A percentile compares a stretch with the other conserved stretches of the same genome.
These are phyloP conservation scores for Sherardia arvensis DNA, from an alignment of 257 asterid species.

Conservation along the genomic window DNA sequence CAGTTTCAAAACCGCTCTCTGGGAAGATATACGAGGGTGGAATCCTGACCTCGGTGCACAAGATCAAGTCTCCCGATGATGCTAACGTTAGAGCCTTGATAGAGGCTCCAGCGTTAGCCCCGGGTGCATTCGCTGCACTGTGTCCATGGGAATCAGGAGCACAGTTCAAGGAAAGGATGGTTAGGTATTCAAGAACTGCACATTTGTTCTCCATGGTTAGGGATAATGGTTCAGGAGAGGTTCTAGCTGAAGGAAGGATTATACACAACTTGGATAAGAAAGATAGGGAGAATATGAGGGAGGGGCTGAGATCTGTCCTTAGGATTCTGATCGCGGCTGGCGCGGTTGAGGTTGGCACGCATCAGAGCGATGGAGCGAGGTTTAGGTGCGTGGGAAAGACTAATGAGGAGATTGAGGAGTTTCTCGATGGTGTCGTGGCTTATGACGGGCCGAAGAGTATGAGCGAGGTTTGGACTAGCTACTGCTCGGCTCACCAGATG, in stretches of 20 bases:
- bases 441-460: slow-evolving; percentile 50
- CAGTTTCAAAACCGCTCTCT: slow-evolving; percentile 16
- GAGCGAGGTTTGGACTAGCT: slow-evolving; percentile 49
- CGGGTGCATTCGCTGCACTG: slow-evolving; percentile 56
- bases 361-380: slow-evolving; percentile 59
- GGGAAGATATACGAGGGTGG: slow-evolving; percentile 73
- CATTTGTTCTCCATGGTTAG: slow-evolving; percentile 57
- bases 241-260: slow-evolving; percentile 40
- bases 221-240: slow-evolving; percentile 50
- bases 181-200: slow-evolving; percentile 56
- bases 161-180: slow-evolving; percentile 29
- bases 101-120: slow-evolving; percentile 53
- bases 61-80: slow-evolving; percentile 26
- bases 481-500: slow-evolving; percentile 84
- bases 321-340: slow-evolving; percentile 71
- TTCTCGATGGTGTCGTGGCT: slow-evolving; percentile 45
- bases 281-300: slow-evolving; percentile 51
- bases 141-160: slow-evolving; percentile 60
- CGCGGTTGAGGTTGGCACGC: slow-evolving; percentile 79
- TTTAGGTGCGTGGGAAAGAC: slow-evolving; percentile 36
- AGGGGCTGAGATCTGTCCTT: slow-evolving; percentile 38
- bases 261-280: slow-evolving; percentile 19
- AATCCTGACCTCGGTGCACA: slow-evolving; percentile 65
- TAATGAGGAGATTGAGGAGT: slow-evolving; percentile 39
- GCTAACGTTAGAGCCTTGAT: slow-evolving; percentile 38